Evolutionary conservation across 345 rosid genomes (phyloP).

Genomic region (Hevea brasiliensis): DNA sequence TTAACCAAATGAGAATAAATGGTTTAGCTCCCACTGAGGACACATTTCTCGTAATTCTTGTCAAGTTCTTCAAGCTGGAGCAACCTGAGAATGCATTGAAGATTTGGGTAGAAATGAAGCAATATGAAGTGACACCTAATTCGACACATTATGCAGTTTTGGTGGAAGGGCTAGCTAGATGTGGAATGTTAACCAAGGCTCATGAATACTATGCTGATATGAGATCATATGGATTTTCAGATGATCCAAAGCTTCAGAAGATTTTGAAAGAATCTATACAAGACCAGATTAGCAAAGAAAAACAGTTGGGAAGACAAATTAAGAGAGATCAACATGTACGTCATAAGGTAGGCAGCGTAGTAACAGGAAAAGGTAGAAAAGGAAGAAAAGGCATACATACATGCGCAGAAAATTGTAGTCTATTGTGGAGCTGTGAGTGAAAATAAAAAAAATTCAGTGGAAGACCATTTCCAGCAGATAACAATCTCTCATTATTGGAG

Average conservation of each 20-base stretch:
- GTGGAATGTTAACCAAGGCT: conserved; percentile 58
- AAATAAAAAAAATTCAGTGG: neutral
- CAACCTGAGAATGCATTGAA: conserved; percentile 69
- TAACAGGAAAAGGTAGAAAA: conserved; percentile 15
- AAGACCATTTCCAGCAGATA: neutral
- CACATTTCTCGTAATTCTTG: conserved; percentile 59
- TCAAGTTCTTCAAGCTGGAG: conserved; percentile 49
- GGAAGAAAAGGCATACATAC: neutral
- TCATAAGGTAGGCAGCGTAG: conserved; percentile 23
- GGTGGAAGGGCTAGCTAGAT: conserved; percentile 59
- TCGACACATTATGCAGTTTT: conserved; percentile 44
- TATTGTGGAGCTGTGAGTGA: neutral
- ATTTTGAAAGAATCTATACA: conserved; percentile 42
- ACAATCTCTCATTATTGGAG: conserved; percentile 1
- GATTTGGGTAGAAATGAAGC: conserved; percentile 72
- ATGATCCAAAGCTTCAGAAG: conserved; percentile 72
- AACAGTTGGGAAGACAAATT: conserved; percentile 17
- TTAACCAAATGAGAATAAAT: conserved; percentile 54
- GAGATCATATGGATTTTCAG: conserved; percentile 60
- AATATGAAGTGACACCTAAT: conserved; percentile 45
- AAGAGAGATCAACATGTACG: conserved; percentile 19
- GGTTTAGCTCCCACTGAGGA: conserved; percentile 60
- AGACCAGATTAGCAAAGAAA: conserved; percentile 22
- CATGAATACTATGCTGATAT: conserved; percentile 62
- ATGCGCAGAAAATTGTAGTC: neutral